Conservation (phyloP, 2,329 filamentous ascomycete species). For the Aaosphaeria arxii region DNA sequence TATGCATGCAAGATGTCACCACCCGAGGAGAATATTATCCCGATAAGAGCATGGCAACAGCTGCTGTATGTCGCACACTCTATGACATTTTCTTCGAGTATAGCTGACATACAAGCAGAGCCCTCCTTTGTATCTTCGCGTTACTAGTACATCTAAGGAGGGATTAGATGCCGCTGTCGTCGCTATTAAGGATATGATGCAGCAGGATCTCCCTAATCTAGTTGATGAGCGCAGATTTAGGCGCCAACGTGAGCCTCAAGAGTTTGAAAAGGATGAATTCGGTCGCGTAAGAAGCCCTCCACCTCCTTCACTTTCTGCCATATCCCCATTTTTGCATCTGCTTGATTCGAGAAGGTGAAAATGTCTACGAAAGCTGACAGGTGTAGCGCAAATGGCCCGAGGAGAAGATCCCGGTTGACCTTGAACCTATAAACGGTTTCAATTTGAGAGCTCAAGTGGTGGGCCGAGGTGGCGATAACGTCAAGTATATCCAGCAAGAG, state of each 20-base stretch:
- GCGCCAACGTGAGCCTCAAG: slow-evolving; percentile 70
- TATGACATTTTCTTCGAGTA: slow-evolving; percentile 36
- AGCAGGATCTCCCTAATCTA: slow-evolving; percentile 90
- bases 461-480: slow-evolving; percentile 88
- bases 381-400: slow-evolving; percentile 95
- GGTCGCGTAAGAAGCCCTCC: slow-evolving; percentile 62
- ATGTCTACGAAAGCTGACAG: slow-evolving; percentile 10
- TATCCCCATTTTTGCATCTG: slow-evolving; percentile 13
- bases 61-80: slow-evolving; percentile 59
- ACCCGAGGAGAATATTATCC: slow-evolving; percentile 95
- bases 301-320: neutral
- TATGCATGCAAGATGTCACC: slow-evolving; percentile 85
- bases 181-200: slow-evolving; percentile 92
- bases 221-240: slow-evolving; percentile 93
- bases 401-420: slow-evolving; percentile 84
- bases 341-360: neutral
- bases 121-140: slow-evolving; percentile 89
- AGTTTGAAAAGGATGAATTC: slow-evolving; percentile 84
- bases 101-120: slow-evolving; percentile 55
- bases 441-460: slow-evolving; percentile 96
- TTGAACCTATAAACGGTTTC: slow-evolving; percentile 91
- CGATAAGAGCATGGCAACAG: slow-evolving; percentile 95
- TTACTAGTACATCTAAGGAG: slow-evolving; percentile 87
- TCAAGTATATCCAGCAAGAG: slow-evolving; percentile 97
- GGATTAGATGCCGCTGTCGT: slow-evolving; percentile 85